phyloP scores from a whole-genome alignment of 2,329 filamentous ascomycete genomes.

The Cercospora zeae-maydis region DNA sequence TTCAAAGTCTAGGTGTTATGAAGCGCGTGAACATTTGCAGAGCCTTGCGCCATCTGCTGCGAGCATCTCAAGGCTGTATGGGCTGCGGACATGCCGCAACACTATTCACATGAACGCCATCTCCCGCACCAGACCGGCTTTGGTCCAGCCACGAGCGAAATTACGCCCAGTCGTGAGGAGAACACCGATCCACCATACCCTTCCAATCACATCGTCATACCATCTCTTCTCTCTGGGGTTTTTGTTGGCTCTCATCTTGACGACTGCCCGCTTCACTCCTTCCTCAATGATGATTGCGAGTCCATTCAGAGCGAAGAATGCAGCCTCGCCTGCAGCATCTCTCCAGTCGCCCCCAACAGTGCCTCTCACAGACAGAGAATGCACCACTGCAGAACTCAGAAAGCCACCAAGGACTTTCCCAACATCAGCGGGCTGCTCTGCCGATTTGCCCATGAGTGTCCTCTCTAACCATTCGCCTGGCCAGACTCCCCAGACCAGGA shows the following conservation, averaged over 20 bases:
- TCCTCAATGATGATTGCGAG: conserved; percentile 33
- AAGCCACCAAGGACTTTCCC: conserved; percentile 46
- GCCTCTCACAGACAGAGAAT: conserved; percentile 42
- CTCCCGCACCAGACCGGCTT: conserved; percentile 41
- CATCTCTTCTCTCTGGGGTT: conserved; percentile 25
- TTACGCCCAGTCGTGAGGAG: conserved; percentile 42
- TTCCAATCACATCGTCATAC: conserved; percentile 37
- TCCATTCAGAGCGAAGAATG: conserved; percentile 35
- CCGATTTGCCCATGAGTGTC: conserved; percentile 38
- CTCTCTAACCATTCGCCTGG: conserved; percentile 45
- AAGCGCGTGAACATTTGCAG: neutral
- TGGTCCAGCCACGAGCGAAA: conserved; percentile 45
- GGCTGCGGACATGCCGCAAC: too few relatives aligned
- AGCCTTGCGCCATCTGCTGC: neutral
- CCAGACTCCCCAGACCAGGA: conserved; percentile 47
- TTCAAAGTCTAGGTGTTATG: neutral
- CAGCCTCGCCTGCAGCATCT: conserved; percentile 33
- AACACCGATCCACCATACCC: conserved; percentile 42
- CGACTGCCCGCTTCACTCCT: conserved; percentile 22
- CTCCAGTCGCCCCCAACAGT: conserved; percentile 40
- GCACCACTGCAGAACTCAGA: conserved; percentile 42
- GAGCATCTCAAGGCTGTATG: too few relatives aligned
- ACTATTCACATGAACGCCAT: conserved; percentile 33
- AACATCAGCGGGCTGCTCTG: conserved; percentile 39
- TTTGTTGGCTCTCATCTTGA: conserved; percentile 22